Base-by-base conservation (phyloP, 2,329 filamentous ascomycete genomes). In the Alternaria alternata region DNA sequence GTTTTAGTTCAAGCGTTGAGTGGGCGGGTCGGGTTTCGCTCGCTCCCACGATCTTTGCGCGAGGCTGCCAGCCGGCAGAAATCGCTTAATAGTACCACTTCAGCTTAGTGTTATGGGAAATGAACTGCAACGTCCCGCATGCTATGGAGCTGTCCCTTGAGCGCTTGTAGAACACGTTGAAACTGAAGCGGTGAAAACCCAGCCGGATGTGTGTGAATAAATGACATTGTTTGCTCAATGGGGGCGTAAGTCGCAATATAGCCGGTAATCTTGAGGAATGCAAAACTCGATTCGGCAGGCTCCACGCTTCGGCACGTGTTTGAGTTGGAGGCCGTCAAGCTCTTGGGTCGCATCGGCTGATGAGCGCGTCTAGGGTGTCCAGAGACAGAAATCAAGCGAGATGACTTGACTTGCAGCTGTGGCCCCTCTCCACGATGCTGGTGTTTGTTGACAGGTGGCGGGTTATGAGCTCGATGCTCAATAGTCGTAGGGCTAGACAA, bases 171-270 rank as follows among this genome's bases (percentile, higher is more conserved):
- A 59, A 38, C 44, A 56, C 62, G 43, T 57, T 51, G 65, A 65
- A 61, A 64, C 64, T 64, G 62, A 65, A 61, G 57, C 51, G 47
- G 70, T 70, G 60, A 70, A 67, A 72, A 66, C 61, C 55, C 65
- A 68, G 66, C 68, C 61, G 61, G 66, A 51, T 48, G 55, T 46
- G 51, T 58, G 16, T 62, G 63, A 62, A 46, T 43, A 43, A 16
- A 38, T 44, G 41, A 36, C 34, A 62, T 51, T 56, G 36, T 18
- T 9, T 36, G 42, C 36, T 42, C 22, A 24, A 42, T 53, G 46
- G 30, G 57, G 42, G 57, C 22, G 57, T 49, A 56, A 60, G 62
- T 55, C 46, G 60, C 60, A 60, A 56, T 62, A 64, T 62, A 53
- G 54, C 59, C 63, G 58, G 66, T 65, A 57, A 67, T 66, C 51